phyloP scores from a whole-genome alignment of 1,284 basidiomycete species.

The Chiua sp. region DNA sequence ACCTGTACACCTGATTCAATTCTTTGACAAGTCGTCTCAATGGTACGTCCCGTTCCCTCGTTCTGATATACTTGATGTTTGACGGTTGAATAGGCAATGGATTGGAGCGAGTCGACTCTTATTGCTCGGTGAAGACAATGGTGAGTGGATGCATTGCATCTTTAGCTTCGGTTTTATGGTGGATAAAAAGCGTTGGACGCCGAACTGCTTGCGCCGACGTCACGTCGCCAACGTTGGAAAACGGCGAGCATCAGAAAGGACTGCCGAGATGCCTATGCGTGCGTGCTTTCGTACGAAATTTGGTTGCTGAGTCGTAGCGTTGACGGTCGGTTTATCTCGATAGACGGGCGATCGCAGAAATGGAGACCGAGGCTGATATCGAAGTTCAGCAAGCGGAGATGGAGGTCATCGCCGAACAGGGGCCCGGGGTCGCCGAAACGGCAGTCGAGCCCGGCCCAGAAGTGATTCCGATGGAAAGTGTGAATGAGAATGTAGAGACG shows the following conservation, averaged over 20 bases:
- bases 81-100: constrained; percentile 52
- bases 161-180: no score
- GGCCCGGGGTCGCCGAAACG: neutral
- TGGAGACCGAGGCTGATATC: constrained; percentile 47
- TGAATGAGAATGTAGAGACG: neutral
- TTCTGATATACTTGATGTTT: neutral
- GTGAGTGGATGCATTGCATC: constrained; percentile 41
- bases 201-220: constrained; percentile 50
- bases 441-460: neutral
- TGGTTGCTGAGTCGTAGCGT: neutral
- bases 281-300: constrained; percentile 23
- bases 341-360: constrained; percentile 54
- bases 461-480: neutral
- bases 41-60: constrained; percentile 50
- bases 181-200: constrained; percentile 51
- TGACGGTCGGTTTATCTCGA: constrained; percentile 3
- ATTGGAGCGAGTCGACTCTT: constrained; percentile 54
- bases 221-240: constrained; percentile 56
- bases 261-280: constrained; percentile 57
- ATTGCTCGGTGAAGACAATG: constrained; percentile 60
- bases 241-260: constrained; percentile 45
- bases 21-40: constrained; percentile 65
- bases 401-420: constrained; percentile 9
- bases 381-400: constrained; percentile 12
- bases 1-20: constrained; percentile 62